These are phyloP conservation scores for Dactylonectria macrodidyma DNA, from an alignment of 2,329 filamentous ascomycete species.

Conservation along the genomic window DNA sequence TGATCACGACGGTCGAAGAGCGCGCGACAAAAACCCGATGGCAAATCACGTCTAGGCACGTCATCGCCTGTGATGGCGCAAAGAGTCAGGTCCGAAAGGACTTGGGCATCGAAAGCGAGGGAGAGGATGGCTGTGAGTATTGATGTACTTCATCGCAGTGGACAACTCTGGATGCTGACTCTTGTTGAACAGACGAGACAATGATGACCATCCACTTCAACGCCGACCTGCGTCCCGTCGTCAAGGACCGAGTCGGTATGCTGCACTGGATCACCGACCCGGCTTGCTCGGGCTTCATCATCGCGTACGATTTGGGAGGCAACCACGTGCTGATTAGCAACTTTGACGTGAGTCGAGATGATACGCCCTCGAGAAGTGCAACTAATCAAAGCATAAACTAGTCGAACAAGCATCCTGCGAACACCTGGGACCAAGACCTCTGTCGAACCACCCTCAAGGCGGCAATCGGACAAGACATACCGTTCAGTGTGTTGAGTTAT, in stretches of 20 bases:
- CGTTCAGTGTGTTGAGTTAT: slow-evolving; percentile 57
- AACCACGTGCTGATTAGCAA: slow-evolving; percentile 62
- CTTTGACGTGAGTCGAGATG: slow-evolving; percentile 49
- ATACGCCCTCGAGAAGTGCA: neutral
- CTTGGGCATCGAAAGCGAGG: slow-evolving; percentile 56
- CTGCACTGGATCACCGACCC: slow-evolving; percentile 62
- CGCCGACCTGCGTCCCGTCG: slow-evolving; percentile 55
- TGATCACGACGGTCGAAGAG: slow-evolving; percentile 51
- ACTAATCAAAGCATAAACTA: neutral
- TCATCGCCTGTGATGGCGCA: slow-evolving; percentile 56
- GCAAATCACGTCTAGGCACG: slow-evolving; percentile 49
- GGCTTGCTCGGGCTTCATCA: slow-evolving; percentile 59
- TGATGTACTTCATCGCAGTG: neutral
- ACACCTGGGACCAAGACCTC: slow-evolving; percentile 21
- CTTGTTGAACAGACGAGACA: slow-evolving; percentile 52
- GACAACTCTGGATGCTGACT: slow-evolving; percentile 8
- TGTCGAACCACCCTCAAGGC: slow-evolving; percentile 5
- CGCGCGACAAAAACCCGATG: slow-evolving; percentile 40
- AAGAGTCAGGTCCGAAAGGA: slow-evolving; percentile 50
- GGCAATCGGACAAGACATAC: slow-evolving; percentile 51
- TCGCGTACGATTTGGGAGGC: slow-evolving; percentile 57
- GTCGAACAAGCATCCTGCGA: slow-evolving; percentile 20
- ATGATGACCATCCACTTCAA: slow-evolving; percentile 65
- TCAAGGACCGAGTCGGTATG: slow-evolving; percentile 58
- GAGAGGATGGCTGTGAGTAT: slow-evolving; percentile 57